Evolutionary conservation across 495 filamentous ascomycete genomes (phyloP), one percentile per base, ranked within the genome.

Genomic region (Penicillium egyptiacum): DNA sequence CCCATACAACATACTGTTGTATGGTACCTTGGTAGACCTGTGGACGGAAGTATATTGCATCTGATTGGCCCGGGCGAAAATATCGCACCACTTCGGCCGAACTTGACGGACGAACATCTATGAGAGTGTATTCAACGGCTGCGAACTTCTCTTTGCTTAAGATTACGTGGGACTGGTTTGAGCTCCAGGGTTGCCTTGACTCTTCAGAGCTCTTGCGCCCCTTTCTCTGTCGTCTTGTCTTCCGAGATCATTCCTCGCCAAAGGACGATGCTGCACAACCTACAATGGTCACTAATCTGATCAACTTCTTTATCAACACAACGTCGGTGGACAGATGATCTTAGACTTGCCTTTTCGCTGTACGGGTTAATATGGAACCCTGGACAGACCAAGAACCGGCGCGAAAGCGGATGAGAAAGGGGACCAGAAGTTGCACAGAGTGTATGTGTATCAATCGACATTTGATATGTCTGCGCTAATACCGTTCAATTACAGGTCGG

Each of bases 341-440:
- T 23, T 37, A 20, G 9, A 4, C 19, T 31, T 26, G n/a, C 8
- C 2, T 37, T 12, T 25, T 43, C 12, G 19, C 39, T 50, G 20
- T 37, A 39, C 12, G 3, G 10, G 12, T 20, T 3, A 54, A 46
- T n/a, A 68, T 68, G 63, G 55, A 57, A 19, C 33, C 39, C 14
- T 68, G 58, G 55, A 10, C 23, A n/a, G 65, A 70, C 26, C 46
- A 63, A 14, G 71, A 65, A 4, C 71, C 71, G 2, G 66, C 71
- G 28, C 68, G 70, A 12, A 74, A 74, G 60, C 71, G 57, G 46
- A 74, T 74, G 70, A 57, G 74, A 5, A 75, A 74, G 35, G 72
- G 74, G 5, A 75, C 74, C 4, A 76, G 66, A 46, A 76, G 74
- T 55, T 76, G 74, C 59, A 59, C 63, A 5, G 67, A 76, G 59